Evolutionary conservation across 139 green algal species (phyloP).

Genomic region (Micromonas pusilla): DNA sequence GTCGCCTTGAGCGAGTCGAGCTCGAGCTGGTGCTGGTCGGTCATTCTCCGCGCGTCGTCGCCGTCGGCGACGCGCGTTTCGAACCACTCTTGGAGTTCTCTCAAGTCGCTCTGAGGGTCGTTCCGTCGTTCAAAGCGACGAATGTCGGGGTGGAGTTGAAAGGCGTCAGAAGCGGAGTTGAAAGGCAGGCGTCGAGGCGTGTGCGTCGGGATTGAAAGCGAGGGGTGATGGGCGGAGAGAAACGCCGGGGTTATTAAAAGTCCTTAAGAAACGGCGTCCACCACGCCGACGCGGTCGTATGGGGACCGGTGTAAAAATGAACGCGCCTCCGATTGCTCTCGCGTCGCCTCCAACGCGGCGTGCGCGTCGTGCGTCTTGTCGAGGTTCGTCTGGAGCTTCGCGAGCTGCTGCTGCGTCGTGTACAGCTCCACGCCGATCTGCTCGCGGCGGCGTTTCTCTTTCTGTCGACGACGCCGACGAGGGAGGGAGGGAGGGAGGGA

Average conservation of each 20-base stretch:
- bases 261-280: too few species aligned
- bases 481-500: not conserved
- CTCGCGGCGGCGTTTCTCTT: constrained; percentile 51
- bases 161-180: too few species aligned
- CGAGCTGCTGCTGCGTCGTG: constrained; percentile 81
- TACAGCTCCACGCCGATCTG: constrained; percentile 83
- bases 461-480: not conserved
- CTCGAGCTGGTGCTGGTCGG: constrained; percentile 46
- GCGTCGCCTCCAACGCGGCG: not conserved
- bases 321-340: constrained; percentile 34
- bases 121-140: too few species aligned
- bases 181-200: too few species aligned
- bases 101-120: constrained; percentile 69
- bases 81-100: constrained; percentile 45
- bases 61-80: constrained; percentile 47
- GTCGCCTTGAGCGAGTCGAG: constrained; percentile 56
- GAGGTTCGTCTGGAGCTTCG: constrained; percentile 69
- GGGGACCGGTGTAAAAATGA: too few species aligned
- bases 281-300: too few species aligned
- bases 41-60: constrained; percentile 36
- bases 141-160: too few species aligned
- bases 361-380: constrained; percentile 64
- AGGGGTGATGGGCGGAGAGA: too few species aligned
- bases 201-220: too few species aligned
- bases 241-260: too few species aligned